Evolutionary conservation across 2,329 filamentous ascomycete genomes (phyloP).

Genomic region (Sclerotinia subarctica): DNA sequence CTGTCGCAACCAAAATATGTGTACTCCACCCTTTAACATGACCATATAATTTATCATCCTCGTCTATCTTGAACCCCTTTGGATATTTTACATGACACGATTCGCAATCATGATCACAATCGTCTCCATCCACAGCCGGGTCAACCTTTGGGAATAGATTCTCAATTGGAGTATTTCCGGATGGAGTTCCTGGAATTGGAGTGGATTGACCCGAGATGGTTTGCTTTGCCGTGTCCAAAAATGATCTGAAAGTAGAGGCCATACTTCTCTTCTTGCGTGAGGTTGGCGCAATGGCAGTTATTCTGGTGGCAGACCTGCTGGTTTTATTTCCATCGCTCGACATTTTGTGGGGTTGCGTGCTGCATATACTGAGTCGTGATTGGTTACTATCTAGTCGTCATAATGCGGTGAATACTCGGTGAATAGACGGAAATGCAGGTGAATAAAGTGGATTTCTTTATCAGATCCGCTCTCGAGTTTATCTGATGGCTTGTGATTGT

Average conservation of each 20-base stretch:
- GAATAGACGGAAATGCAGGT: not conserved
- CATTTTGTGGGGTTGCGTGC: slow-evolving; percentile 1
- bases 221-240: slow-evolving; percentile 32
- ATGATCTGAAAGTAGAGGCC: slow-evolving; percentile 33
- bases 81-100: slow-evolving; percentile 79
- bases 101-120: slow-evolving; percentile 83
- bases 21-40: slow-evolving; percentile 83
- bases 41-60: slow-evolving; percentile 77
- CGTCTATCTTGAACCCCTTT: slow-evolving; percentile 67
- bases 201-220: slow-evolving; percentile 32
- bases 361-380: not conserved
- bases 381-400: not conserved
- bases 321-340: slow-evolving; percentile 15
- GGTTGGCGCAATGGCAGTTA: no score
- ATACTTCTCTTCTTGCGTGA: slow-evolving; percentile 26
- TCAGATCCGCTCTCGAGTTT: slow-evolving; percentile 9
- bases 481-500: not conserved
- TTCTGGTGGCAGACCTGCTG: slow-evolving; percentile 1
- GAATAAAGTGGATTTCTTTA: not conserved
- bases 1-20: slow-evolving; percentile 89
- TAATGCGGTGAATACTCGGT: not conserved
- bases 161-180: slow-evolving; percentile 28
- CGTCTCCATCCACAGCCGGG: slow-evolving; percentile 78
- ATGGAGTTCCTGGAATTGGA: slow-evolving; percentile 29
- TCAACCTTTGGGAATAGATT: slow-evolving; percentile 71